Conservation (phyloP, 2,329 filamentous ascomycete species). For the Alternaria ventricosa region DNA sequence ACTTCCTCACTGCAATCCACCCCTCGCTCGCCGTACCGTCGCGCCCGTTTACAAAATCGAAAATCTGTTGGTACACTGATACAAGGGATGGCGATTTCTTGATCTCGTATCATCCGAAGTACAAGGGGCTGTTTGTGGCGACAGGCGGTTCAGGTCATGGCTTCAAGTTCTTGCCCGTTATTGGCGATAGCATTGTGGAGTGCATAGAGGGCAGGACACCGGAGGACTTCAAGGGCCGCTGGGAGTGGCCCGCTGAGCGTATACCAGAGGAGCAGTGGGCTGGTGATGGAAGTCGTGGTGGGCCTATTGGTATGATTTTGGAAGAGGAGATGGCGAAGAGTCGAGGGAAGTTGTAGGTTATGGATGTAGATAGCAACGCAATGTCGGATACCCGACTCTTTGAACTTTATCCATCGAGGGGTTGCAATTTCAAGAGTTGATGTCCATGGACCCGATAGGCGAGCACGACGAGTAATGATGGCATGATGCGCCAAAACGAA, state of each 20-base stretch:
- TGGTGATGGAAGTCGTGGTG: constrained; percentile 49
- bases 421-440: too few species aligned
- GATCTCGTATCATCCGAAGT: constrained; percentile 59
- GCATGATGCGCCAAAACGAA: too few species aligned
- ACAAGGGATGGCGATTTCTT: constrained; percentile 63
- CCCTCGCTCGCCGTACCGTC: constrained; percentile 41
- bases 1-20: constrained; percentile 40
- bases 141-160: constrained; percentile 68
- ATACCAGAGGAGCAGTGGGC: constrained; percentile 46
- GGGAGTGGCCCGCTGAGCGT: constrained; percentile 58
- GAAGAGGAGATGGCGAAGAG: constrained; percentile 51
- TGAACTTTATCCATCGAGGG: too few species aligned
- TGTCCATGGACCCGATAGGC: too few species aligned
- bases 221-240: constrained; percentile 66
- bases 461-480: too few species aligned
- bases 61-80: constrained; percentile 65
- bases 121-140: constrained; percentile 62
- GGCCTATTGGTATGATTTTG: constrained; percentile 46
- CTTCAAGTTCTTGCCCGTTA: constrained; percentile 67
- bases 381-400: background rate
- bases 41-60: constrained; percentile 55
- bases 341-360: constrained; percentile 34
- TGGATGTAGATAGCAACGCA: background rate
- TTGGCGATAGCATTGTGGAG: constrained; percentile 63
- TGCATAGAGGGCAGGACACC: constrained; percentile 53